Evolutionary conservation across 1,284 basidiomycete species (phyloP).

Genomic region (Ustilago cynodontis): DNA sequence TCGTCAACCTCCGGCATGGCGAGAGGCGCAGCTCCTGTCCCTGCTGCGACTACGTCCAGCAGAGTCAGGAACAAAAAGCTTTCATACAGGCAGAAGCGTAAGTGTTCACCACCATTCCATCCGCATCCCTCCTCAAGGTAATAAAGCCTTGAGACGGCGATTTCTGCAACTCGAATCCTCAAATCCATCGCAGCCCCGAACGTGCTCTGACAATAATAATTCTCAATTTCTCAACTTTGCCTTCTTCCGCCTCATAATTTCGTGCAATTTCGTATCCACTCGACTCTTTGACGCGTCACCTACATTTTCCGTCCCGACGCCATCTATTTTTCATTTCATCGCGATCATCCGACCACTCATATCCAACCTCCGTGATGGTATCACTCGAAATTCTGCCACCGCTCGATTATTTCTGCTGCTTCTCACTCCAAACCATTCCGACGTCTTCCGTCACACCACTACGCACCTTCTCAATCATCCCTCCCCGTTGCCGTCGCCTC

Average conservation of each 20-base stretch:
- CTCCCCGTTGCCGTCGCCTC: background rate
- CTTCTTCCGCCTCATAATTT: slow-evolving; percentile 15
- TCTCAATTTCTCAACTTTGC: slow-evolving; percentile 7
- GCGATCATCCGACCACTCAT: slow-evolving; percentile 29
- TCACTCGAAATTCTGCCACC: background rate
- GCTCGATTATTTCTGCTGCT: background rate
- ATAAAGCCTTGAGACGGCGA: background rate
- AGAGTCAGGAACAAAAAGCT: slow-evolving; percentile 66
- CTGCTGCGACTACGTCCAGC: slow-evolving; percentile 59
- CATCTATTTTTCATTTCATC: slow-evolving; percentile 18
- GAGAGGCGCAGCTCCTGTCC: slow-evolving; percentile 51
- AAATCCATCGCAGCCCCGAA: too few species aligned
- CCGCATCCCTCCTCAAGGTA: slow-evolving; percentile 1
- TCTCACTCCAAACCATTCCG: background rate
- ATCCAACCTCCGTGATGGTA: slow-evolving; percentile 26
- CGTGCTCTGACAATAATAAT: slow-evolving; percentile 30
- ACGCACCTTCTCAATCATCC: background rate
- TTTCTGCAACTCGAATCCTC: too few species aligned
- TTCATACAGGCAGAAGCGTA: slow-evolving; percentile 61
- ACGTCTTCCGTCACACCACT: background rate
- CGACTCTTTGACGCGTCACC: background rate
- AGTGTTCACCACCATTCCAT: slow-evolving; percentile 20
- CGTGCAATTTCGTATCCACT: background rate
- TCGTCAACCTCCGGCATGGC: slow-evolving; percentile 54
- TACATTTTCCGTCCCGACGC: slow-evolving; percentile 13